Evolutionary conservation across 2,329 filamentous ascomycete species (phyloP), one percentile per base, ranked within the genome.

Genomic region (Trichoderma afroharzianum): DNA sequence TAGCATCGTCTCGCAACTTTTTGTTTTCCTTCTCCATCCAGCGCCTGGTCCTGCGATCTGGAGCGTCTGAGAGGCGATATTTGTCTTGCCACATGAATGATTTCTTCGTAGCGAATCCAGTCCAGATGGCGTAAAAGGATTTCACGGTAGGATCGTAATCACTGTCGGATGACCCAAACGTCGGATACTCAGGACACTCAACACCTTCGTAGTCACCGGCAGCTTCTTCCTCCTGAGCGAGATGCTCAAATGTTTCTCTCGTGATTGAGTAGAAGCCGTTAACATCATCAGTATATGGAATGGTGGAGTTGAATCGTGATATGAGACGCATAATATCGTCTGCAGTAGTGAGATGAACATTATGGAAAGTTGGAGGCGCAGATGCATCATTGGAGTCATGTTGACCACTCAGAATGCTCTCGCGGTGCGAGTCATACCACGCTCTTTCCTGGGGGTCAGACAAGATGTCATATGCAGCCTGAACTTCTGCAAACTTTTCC

Each of bases 21-120:
- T 91, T 93, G 80, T 99, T 99, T 79, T 98, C 95, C 81, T 97
- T 98, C 79, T 98, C 96, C 91, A 98, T 97, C 50, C 93, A 78
- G 36, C 96, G 89, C 66, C 95, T 90, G 18, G 93, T 86, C 47
- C 92, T 89, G 64, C 96, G 90, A 81, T 99, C 95, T 1, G 94
- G 94, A 1, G 94, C 95, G 76, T 98, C 94, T 0, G 92, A 91
- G 24, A 94, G 86, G 63, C 92, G 88, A 81, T 97, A 96, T 73
- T 89, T 87, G 79, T 99, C 95, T 79, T 91, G 93, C 95, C 96
- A 99, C 1, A 92, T 86, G 79, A 97, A 99, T 0, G 88, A 90
- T 79, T 98, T 98, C 57, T 84, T 88, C 0, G 96, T 98, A 1
- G 91, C 87, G 80, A 98, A 99, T 36, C 88, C 88, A 53, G 87